A percentile compares a stretch with the other conserved stretches of the same genome.
Conservation (phyloP, 2,329 filamentous ascomycete genomes). For the Botrytis cinerea region DNA sequence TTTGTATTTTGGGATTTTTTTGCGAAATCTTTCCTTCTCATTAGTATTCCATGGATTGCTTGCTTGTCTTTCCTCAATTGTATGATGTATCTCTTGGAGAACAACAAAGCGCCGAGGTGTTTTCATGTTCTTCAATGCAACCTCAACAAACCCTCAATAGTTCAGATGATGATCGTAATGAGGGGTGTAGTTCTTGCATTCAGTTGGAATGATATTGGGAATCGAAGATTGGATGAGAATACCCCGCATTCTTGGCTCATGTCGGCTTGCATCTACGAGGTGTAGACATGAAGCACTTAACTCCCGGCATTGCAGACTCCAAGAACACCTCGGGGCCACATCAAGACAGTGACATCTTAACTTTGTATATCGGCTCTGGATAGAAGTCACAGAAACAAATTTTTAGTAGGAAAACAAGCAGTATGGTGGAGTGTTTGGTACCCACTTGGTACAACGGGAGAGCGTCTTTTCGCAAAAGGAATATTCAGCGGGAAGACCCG, state of each 20-base stretch:
- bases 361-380: neutral
- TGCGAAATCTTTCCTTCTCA: neutral
- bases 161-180: neutral
- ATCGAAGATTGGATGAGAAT: neutral
- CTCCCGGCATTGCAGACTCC: neutral
- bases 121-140: neutral
- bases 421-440: neutral
- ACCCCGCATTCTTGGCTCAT: neutral
- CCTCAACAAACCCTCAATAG: neutral
- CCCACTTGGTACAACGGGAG: neutral
- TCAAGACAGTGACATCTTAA: neutral
- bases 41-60: neutral
- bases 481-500: neutral
- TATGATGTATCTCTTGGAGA: neutral
- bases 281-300: neutral
- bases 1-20: neutral
- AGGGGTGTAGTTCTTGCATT: neutral
- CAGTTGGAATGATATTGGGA: neutral
- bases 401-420: neutral
- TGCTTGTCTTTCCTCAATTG: neutral
- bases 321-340: conserved; percentile 3
- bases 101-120: neutral
- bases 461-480: neutral
- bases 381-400: neutral
- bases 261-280: neutral